A percentile compares a stretch with the other conserved stretches of the same genome.
Conservation (phyloP, 139 green algal species). For the Monoraphidium neglectum region DNA sequence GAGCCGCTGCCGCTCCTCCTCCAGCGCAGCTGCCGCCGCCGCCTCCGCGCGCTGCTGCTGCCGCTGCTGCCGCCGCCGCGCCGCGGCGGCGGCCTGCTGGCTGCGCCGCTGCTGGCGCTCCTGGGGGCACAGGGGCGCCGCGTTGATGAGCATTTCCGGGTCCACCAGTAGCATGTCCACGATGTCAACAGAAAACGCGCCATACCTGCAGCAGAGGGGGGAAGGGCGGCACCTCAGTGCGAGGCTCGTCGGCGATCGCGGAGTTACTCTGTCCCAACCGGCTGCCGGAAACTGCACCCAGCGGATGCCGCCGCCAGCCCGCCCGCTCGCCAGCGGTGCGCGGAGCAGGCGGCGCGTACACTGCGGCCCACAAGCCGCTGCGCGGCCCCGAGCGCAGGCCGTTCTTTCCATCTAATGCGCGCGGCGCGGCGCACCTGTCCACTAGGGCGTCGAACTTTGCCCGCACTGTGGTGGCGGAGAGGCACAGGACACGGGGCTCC, state of each 20-base stretch:
- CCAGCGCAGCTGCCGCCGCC: background rate
- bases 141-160: conserved; percentile 36
- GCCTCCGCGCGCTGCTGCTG: conserved; percentile 1
- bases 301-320: background rate
- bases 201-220: conserved; percentile 27
- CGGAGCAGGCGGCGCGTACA: too few relatives aligned
- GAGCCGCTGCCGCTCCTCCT: conserved; percentile 1
- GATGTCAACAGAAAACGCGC: conserved; percentile 44
- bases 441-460: conserved; percentile 37
- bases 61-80: background rate
- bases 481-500: conserved; percentile 36
- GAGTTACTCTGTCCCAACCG: background rate
- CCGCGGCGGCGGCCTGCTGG: too few relatives aligned
- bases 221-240: background rate
- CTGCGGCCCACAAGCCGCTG: background rate
- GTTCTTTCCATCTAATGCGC: background rate
- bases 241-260: background rate
- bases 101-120: background rate
- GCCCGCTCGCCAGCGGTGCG: background rate
- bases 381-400: background rate
- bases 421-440: conserved; percentile 18
- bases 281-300: background rate
- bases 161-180: conserved; percentile 52
- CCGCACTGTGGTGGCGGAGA: conserved; percentile 17
- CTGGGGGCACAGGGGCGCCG: too few relatives aligned